These are phyloP conservation scores for Trichoderma guizhouense DNA, from an alignment of 2,329 filamentous ascomycete genomes.

Conservation along the genomic window DNA sequence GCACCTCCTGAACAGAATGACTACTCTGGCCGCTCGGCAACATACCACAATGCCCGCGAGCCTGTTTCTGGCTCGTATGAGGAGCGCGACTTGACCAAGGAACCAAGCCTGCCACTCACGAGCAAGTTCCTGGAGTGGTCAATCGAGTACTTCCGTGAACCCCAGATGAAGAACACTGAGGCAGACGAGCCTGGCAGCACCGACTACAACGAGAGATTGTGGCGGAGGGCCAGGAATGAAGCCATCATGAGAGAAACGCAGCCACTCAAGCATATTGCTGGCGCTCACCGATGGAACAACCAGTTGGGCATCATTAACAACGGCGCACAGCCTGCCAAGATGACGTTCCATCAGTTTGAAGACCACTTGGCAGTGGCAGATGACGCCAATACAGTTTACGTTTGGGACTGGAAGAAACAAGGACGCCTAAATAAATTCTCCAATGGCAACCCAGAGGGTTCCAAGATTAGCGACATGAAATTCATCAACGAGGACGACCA, in stretches of 20 bases:
- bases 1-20: constrained; percentile 74
- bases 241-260: constrained; percentile 89
- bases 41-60: constrained; percentile 71
- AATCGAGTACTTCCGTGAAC: constrained; percentile 94
- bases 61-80: constrained; percentile 76
- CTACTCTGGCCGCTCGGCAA: constrained; percentile 59
- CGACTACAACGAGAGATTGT: constrained; percentile 92
- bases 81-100: constrained; percentile 55
- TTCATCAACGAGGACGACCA: constrained; percentile 99
- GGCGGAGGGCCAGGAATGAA: constrained; percentile 90
- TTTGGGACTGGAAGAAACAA: constrained; percentile 91
- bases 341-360: constrained; percentile 98
- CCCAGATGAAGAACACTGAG: constrained; percentile 95
- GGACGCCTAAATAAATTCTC: constrained; percentile 78
- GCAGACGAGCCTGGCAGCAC: constrained; percentile 94
- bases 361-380: constrained; percentile 92
- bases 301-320: constrained; percentile 84
- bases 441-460: constrained; percentile 88
- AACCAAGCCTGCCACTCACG: constrained; percentile 68
- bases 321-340: constrained; percentile 80
- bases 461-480: constrained; percentile 88
- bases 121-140: constrained; percentile 94
- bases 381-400: constrained; percentile 81
- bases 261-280: constrained; percentile 84
- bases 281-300: constrained; percentile 82